A percentile compares a stretch with the other conserved stretches of the same genome.
Evolutionary conservation across 371 early-diverging fungal genomes (phyloP).

Genomic region (Apophysomyces elegans): DNA sequence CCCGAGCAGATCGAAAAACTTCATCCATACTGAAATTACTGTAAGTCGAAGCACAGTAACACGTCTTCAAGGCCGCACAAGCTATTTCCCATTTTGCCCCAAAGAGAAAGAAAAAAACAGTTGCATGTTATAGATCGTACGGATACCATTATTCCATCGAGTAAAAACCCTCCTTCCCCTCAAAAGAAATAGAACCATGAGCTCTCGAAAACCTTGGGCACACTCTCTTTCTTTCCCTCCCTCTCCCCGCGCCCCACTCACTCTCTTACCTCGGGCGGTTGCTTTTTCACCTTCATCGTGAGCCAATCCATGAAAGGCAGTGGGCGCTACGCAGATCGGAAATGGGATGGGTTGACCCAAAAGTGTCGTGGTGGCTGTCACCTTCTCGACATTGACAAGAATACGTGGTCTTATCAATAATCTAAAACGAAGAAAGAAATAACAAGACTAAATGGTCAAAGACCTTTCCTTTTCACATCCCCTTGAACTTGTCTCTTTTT

Average conservation of each 20-base stretch:
- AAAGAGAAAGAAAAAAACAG: not conserved
- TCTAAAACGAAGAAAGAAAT: not conserved
- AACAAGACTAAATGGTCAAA: too few species aligned
- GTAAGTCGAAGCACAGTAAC: constrained; percentile 54
- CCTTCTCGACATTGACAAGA: constrained; percentile 30
- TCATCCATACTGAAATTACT: constrained; percentile 62
- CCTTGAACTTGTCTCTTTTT: too few species aligned
- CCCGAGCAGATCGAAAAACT: constrained; percentile 22
- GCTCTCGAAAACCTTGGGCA: too few species aligned
- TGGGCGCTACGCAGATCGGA: constrained; percentile 37
- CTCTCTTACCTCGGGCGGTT: constrained; percentile 39
- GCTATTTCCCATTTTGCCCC: constrained; percentile 13
- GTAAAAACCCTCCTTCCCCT: too few species aligned
- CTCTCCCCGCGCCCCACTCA: not conserved
- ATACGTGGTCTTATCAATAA: constrained; percentile 30
- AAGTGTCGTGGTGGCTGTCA: constrained; percentile 23
- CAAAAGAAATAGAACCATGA: too few species aligned
- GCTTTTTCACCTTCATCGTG: constrained; percentile 64
- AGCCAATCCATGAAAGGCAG: constrained; percentile 61
- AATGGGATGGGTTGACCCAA: constrained; percentile 26
- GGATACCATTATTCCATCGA: too few species aligned
- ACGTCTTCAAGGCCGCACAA: constrained; percentile 31
- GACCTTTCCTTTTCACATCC: too few species aligned
- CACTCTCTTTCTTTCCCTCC: not conserved
- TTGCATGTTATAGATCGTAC: too few species aligned